phyloP scores from a whole-genome alignment of 192 early-diverging fungal species.

The Coemansia sp. region DNA sequence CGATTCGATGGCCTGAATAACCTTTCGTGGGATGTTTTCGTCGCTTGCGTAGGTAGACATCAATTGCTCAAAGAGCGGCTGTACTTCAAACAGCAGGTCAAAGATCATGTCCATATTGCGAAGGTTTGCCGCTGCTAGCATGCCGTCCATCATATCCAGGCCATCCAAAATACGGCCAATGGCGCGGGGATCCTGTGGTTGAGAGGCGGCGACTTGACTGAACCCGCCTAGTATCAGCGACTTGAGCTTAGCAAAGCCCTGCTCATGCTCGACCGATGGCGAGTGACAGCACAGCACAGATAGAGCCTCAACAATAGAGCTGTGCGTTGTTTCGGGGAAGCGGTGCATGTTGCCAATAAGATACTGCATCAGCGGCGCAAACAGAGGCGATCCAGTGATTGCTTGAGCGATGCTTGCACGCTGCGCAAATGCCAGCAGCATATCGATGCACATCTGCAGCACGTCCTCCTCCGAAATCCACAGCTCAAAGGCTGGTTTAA shows the following conservation, averaged over 20 bases:
- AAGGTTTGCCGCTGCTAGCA: conserved; percentile 48
- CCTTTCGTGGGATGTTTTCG: conserved; percentile 31
- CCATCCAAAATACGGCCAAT: conserved; percentile 42
- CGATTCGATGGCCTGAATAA: conserved; percentile 47
- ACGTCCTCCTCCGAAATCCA: conserved; percentile 54
- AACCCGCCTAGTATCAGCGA: conserved; percentile 30
- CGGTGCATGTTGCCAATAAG: conserved; percentile 36
- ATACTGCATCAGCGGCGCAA: conserved; percentile 38
- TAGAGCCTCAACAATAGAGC: conserved; percentile 50
- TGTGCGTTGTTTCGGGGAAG: conserved; percentile 52
- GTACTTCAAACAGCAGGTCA: conserved; percentile 47
- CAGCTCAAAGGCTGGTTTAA: conserved; percentile 40
- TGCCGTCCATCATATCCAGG: conserved; percentile 57
- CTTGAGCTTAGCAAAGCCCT: conserved; percentile 40
- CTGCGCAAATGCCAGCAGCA: conserved; percentile 42
- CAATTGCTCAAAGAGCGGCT: conserved; percentile 39
- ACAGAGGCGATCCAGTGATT: conserved; percentile 33
- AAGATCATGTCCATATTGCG: conserved; percentile 51
- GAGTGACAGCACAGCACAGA: conserved; percentile 44
- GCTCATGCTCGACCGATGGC: conserved; percentile 29
- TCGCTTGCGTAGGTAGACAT: conserved; percentile 31
- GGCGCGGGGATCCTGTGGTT: conserved; percentile 29
- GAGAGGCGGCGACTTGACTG: conserved; percentile 15
- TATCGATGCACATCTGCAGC: conserved; percentile 47
- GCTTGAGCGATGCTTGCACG: conserved; percentile 38